Base-by-base conservation (phyloP, 2,329 filamentous ascomycete species). In the Botryotinia convoluta region DNA sequence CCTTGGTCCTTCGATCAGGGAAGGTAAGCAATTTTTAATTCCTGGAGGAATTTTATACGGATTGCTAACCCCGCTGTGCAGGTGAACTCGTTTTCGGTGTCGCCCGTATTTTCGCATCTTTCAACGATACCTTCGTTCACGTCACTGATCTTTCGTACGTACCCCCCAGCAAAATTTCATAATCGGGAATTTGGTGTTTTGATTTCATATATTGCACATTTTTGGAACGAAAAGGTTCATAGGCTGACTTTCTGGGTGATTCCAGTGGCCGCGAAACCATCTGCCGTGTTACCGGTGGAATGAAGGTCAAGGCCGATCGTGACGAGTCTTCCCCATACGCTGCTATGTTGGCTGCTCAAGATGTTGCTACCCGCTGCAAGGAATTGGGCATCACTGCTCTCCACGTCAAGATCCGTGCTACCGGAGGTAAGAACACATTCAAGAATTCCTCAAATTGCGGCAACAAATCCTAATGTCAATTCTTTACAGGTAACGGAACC, bases 231-330 rank as follows among this genome's bases (percentile, higher is more conserved):
- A 80, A 76, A 81, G 81, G 82, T 82, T 83, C 80, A 84, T 78
- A 87, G 86, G 87, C 89, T 91, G 87, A 92, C 87, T 83, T 85
- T 83, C 85, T 89, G 87, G 87, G 87, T 90, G 87, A 89, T 90
- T 89, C 85, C 88, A 97, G 93, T 88, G 96, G 96, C 88, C 96
- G 96, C 87, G 96, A 99, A 93, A 99, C 97, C 88, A 98, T 99
- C 89, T 93, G 91, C 91, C 95, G 96, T 93, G 95, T 99, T 81
- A 99, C 97, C 83, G 96, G 97, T 89, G 97, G 97, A 84, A 99
- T 99, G 96, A 99, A 99, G 91, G 96, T 99, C 91, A 99, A 99
- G 93, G 95, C 95, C 86, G 95, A 99, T 84, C 95, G 96, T 90
- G 96, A 99, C 88, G 96, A 99, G 90, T 98, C 95, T 83, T 98